Conservation (phyloP, 345 rosid species). For the Bruguiera parviflora region DNA sequence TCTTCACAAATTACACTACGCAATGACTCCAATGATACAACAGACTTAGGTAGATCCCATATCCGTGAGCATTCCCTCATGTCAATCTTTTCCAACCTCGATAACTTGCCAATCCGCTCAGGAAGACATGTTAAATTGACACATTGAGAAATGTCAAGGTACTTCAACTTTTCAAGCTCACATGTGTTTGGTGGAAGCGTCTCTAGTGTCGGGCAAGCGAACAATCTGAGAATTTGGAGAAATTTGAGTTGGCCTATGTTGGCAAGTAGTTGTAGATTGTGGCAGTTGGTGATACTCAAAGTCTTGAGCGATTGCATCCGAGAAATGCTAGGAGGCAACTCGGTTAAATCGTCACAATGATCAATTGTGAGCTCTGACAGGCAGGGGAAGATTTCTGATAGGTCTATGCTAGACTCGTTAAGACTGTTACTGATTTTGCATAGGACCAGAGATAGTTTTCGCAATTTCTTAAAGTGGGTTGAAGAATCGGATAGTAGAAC, state of each 20-base stretch:
- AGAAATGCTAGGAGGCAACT: slow-evolving; percentile 61
- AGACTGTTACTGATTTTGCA: slow-evolving; percentile 68
- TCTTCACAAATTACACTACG: slow-evolving; percentile 66
- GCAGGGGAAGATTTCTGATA: slow-evolving; percentile 56
- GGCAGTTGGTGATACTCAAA: slow-evolving; percentile 87
- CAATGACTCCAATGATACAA: slow-evolving; percentile 43
- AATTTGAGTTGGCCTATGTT: slow-evolving; percentile 47
- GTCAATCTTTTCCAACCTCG: slow-evolving; percentile 72
- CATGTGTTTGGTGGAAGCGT: slow-evolving; percentile 53
- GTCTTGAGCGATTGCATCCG: slow-evolving; percentile 40
- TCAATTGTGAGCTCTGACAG: slow-evolving; percentile 66
- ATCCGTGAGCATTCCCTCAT: slow-evolving; percentile 75
- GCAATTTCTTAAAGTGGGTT: slow-evolving; percentile 42
- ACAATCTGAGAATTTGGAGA: slow-evolving; percentile 56
- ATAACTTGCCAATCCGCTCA: slow-evolving; percentile 47
- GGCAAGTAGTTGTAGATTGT: slow-evolving; percentile 53
- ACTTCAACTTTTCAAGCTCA: slow-evolving; percentile 50
- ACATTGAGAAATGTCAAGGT: slow-evolving; percentile 78
- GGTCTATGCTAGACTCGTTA: slow-evolving; percentile 41
- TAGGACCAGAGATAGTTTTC: slow-evolving; percentile 63
- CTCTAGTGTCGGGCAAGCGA: slow-evolving; percentile 69
- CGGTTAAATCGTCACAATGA: slow-evolving; percentile 66
- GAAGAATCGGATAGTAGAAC: slow-evolving; percentile 44
- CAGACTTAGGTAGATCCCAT: slow-evolving; percentile 43
- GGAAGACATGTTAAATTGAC: slow-evolving; percentile 59